Base-by-base conservation (phyloP, 2,329 filamentous ascomycete genomes). In the Ascochyta pisi region DNA sequence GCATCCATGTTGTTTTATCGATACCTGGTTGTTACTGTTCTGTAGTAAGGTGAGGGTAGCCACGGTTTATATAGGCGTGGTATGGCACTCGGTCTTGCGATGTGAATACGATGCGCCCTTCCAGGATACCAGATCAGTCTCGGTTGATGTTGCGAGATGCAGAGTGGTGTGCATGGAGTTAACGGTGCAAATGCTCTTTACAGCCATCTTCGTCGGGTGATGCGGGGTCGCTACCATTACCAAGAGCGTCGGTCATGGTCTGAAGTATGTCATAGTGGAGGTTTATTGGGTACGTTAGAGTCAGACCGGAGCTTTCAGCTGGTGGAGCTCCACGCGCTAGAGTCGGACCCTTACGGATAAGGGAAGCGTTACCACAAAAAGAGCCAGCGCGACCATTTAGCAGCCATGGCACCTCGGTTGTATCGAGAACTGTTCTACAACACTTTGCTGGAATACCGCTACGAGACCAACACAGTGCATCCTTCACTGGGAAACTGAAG, bases 1-100 rank as follows among this genome's bases (percentile, higher is more conserved):
- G 47, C 49, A 26, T 73, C 68, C 68, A 73, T 73, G 8, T 29
- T 43, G 47, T 27, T n/a, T 22, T 13, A 6, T 27, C 7, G 8
- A 27, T 27, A 4, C 3, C 13, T 41, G 19, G 33, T 22, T 4
- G 16, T 10, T 24, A 16, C 5, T 24, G 16, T 46, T 46, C 10
- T 19, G 19, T 3, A 19, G 15, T 10, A 8, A 26, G 16, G 12
- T 37, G 23, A 43, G 3, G 15, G 5, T 13, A 13, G 27, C 16
- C 13, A 9, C 10, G 6, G 6, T 19, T 39, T 49, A 35, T 34
- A 34, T 45, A 34, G 10, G 19, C 34, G 29, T n/a, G 4, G 4
- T 31, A 34, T 5, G 40, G 3, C 27, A 19, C 24, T 50, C 27
- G 27, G 35, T 37, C 1, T 4, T 35, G 8, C 8, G 24, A 31